Base-by-base conservation (phyloP, 164 flowering plant genomes). In the Stephania cephalantha region DNA sequence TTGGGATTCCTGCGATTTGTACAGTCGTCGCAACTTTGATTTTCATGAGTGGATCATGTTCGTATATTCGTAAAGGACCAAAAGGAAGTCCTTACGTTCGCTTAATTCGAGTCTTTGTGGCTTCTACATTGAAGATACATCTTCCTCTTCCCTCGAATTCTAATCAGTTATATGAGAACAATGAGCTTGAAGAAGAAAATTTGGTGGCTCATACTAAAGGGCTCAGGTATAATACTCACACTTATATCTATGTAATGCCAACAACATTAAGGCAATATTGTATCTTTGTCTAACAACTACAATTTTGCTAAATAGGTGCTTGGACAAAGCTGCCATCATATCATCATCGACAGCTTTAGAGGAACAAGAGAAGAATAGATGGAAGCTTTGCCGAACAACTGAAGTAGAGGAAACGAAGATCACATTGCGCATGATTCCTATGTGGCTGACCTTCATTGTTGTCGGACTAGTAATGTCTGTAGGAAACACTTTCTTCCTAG, bases 271-370 rank as follows among this genome's bases (percentile, higher is more conserved):
- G 18, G 18, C 18, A 12, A 4, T 53, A 13, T 53, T 12, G 13
- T 53, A 53, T 61, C n/a, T 61, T 15, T 61, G 22, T 61, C n/a
- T 61, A 61, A 58, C 20, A 3, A 58, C n/a, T n/a, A 20, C 20
- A 66, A 66, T 30, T 3, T 66, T 12, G 13, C 7, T 66, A 12
- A 29, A 66, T 17, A 82, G 88, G 65, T 85, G 83, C 58, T 68
- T 85, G 8, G 85, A 85, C 78, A 82, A 83, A 68, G 89, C 86
- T 25, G 86, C 85, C 11, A 81, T 83, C 55, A 55, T 79, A 46
- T 68, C 70, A 68, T 15, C 70, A n/a, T 31, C 70, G 18, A 46
- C 15, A 13, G 9, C 70, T 31, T 81, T 76, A 52, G 74, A 77
- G 17, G 82, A 79, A 74, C 76, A 71, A 29, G 17, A 30, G 11